Evolutionary conservation across 352 stramenopile species (phyloP), one percentile per base, ranked within the genome.

Genomic region (Phytophthora pisi): DNA sequence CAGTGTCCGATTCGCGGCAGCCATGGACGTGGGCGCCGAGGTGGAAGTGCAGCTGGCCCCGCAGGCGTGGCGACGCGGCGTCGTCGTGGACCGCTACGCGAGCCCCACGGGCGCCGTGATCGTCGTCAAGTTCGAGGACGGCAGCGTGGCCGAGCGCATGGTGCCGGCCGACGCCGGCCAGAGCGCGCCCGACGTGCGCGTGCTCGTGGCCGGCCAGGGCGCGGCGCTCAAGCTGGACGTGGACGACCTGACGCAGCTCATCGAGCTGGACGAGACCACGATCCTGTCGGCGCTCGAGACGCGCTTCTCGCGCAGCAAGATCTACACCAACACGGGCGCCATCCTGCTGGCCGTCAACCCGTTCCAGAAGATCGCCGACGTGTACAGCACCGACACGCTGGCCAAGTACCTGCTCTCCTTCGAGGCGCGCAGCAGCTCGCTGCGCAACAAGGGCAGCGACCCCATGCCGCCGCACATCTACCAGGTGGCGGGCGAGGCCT

Each of bases 301-400:
- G 31, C 89, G 89, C 9, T 96, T 95, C 70, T 28, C 64, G 0
- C 76, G 84, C 43, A 64, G 92, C 31, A 90, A 89, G 55, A 93
- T 96, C 56, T 96, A 96, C 71, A 96, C 88, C 50, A 94, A 92
- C 63, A 92, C 88, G 3, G 86, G 86, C 53, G 77, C 84, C 5
- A 92, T 96, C 51, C 64, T 95, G 43, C 70, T 96, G 23, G 88
- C 89, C 1, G 86, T 95, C 20, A 96, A 96, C 66, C 88, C 88
- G 30, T 95, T 96, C 62, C 68, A 89, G 56, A 91, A 91, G 61
- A 74, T 95, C 30, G 26, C 67, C 0, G 76, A 75, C 13, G 56
- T 91, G n/a, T 96, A 95, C 64, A 81, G 83, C 46, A 75, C 69
- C 51, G 57, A 68, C 43, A 71, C 78, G 2, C 61, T 96, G 56